Evolutionary conservation across 495 filamentous ascomycete genomes (phyloP), one percentile per base, ranked within the genome.

Genomic region (Thermochaetoides thermophila): DNA sequence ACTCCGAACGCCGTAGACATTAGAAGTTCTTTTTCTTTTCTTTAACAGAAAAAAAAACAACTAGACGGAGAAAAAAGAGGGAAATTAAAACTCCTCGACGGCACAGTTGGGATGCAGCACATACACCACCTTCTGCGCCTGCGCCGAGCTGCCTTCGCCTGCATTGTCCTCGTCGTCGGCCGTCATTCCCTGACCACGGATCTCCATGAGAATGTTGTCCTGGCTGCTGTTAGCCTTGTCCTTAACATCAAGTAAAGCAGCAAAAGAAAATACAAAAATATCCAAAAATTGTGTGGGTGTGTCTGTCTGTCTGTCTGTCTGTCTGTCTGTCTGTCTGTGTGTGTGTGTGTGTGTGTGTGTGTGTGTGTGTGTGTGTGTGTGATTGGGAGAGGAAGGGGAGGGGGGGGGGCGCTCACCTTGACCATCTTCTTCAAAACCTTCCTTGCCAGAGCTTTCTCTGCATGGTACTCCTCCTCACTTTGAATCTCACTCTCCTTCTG

Each of bases 381-480:
- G n/a, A n/a, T n/a, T n/a, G n/a, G n/a, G n/a, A n/a, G n/a, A n/a
- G n/a, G n/a, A n/a, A n/a, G n/a, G n/a, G n/a, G n/a, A n/a, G n/a
- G n/a, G n/a, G 20, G 5, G 33, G 22, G 30, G 20, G 19, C 31
- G 69, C 72, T 46, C 60, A 91, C 85, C 82, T 87, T 95, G 43
- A 94, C 79, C 79, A 95, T 91, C 52, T 84, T 75, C 73, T 79
- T 93, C 38, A 96, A 50, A 42, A 96, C 87, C 68, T 94, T 94
- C 49, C 60, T 68, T n/a, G 74, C 76, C 34, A 96, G 50, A 12
- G 63, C 67, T 48, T 73, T 70, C 67, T 99, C 89, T 10, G 56
- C 59, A 46, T 81, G 62, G 36, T 91, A 58, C 34, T 89, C 86
- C 35, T 91, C 84, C 53, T 87, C 72, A 11, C 59, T 74, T 24